A percentile compares a stretch with the other conserved stretches of the same genome.
Evolutionary conservation across 2,329 filamentous ascomycete species (phyloP).

Genomic region (Beauveria bassiana): DNA sequence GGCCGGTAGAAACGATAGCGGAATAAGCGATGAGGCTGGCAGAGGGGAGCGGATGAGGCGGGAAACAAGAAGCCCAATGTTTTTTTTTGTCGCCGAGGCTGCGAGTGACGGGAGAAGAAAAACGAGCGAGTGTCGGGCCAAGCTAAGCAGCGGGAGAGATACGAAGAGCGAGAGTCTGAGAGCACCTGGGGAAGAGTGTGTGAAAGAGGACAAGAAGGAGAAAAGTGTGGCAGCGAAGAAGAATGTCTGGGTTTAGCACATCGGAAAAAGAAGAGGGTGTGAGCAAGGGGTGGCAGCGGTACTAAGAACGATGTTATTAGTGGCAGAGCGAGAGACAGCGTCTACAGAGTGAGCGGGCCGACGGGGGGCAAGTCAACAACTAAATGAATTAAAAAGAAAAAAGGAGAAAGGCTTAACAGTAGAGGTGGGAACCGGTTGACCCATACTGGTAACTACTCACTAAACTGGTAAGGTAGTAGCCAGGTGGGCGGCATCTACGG

Average conservation of each 20-base stretch:
- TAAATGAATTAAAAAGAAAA: no score
- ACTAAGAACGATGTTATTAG: slow-evolving; percentile 8
- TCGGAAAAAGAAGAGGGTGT: not conserved
- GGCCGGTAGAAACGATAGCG: not conserved
- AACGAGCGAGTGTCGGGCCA: slow-evolving; percentile 7
- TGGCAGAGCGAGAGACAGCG: not conserved
- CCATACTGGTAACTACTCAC: no score
- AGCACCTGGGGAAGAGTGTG: not conserved
- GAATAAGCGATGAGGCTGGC: not conserved
- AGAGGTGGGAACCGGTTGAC: no score
- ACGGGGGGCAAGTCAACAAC: not conserved
- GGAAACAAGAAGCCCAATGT: not conserved
- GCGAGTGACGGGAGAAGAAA: not conserved
- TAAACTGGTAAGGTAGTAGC: no score
- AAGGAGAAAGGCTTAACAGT: no score
- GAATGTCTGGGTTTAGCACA: slow-evolving; percentile 5
- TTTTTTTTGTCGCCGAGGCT: not conserved
- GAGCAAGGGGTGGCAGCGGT: not conserved
- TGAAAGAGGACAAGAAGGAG: slow-evolving; percentile 7
- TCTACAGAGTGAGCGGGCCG: not conserved
- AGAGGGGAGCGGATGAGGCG: not conserved
- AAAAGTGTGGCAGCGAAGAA: slow-evolving; percentile 10
- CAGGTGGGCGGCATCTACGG: no score
- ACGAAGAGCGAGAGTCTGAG: slow-evolving; percentile 1
- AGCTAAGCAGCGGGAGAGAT: slow-evolving; percentile 4